Evolutionary conservation across 2,329 filamentous ascomycete species (phyloP).

Genomic region (Aureobasidium sp.): DNA sequence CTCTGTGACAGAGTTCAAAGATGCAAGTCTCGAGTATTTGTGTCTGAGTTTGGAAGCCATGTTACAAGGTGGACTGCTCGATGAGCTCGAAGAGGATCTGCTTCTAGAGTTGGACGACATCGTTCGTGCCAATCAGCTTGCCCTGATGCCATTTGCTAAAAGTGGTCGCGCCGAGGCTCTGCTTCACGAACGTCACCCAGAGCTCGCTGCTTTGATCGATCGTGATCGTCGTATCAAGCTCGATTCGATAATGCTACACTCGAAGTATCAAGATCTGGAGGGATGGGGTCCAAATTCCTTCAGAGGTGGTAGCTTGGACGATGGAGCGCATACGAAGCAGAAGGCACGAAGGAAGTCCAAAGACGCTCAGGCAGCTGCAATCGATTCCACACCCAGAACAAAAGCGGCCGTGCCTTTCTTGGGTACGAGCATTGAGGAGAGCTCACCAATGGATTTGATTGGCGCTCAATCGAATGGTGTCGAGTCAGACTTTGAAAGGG

Average conservation of each 20-base stretch:
- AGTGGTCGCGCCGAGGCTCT: slow-evolving; percentile 76
- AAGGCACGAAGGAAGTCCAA: slow-evolving; percentile 46
- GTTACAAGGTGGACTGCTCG: slow-evolving; percentile 89
- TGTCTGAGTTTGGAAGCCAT: slow-evolving; percentile 93
- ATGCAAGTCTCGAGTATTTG: slow-evolving; percentile 89
- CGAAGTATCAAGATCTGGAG: slow-evolving; percentile 71
- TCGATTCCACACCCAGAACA: slow-evolving; percentile 73
- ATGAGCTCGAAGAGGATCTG: slow-evolving; percentile 88
- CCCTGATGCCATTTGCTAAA: slow-evolving; percentile 79
- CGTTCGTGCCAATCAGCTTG: slow-evolving; percentile 84
- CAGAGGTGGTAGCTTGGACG: slow-evolving; percentile 72
- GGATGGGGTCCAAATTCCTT: slow-evolving; percentile 66
- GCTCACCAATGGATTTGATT: background rate
- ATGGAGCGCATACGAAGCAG: slow-evolving; percentile 50
- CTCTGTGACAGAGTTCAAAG: slow-evolving; percentile 86
- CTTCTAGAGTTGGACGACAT: slow-evolving; percentile 81
- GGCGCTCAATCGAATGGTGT: background rate
- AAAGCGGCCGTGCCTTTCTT: slow-evolving; percentile 49
- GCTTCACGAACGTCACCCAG: slow-evolving; percentile 71
- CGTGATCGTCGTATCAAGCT: slow-evolving; percentile 75
- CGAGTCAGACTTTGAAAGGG: background rate
- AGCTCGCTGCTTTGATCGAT: slow-evolving; percentile 70
- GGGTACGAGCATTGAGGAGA: slow-evolving; percentile 23
- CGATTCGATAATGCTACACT: slow-evolving; percentile 78
- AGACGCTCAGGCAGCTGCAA: slow-evolving; percentile 50